A percentile compares a stretch with the other conserved stretches of the same genome.
Evolutionary conservation across 2,329 filamentous ascomycete species (phyloP).

Genomic region (Fusarium siculi): DNA sequence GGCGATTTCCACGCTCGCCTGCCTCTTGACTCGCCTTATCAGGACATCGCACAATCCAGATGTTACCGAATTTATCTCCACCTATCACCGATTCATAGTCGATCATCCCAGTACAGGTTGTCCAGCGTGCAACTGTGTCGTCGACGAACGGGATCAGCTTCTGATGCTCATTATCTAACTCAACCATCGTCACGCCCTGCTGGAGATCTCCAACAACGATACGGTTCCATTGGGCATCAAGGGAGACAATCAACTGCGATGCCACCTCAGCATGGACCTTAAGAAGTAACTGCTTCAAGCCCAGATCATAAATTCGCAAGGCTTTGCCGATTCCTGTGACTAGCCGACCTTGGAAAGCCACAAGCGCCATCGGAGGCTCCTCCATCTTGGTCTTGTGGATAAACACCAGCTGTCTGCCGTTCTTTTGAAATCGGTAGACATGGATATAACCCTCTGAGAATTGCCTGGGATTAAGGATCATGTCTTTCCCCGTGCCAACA

Average conservation of each 20-base stretch:
- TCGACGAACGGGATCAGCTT: conserved; percentile 93
- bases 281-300: conserved; percentile 89
- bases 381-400: conserved; percentile 97
- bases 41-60: conserved; percentile 91
- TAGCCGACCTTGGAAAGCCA: conserved; percentile 89
- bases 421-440: conserved; percentile 87
- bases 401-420: conserved; percentile 87
- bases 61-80: conserved; percentile 96
- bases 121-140: conserved; percentile 90
- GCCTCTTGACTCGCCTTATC: conserved; percentile 79
- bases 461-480: conserved; percentile 80
- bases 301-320: conserved; percentile 89
- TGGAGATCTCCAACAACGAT: conserved; percentile 93
- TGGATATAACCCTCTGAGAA: conserved; percentile 86
- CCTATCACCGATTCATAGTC: conserved; percentile 97
- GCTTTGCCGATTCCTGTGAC: conserved; percentile 84
- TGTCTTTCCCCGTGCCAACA: conserved; percentile 93
- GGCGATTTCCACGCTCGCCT: accelerated
- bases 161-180: conserved; percentile 92
- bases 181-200: conserved; percentile 89
- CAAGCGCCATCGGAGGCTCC: conserved; percentile 84
- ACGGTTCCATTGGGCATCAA: conserved; percentile 89
- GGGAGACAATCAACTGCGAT: conserved; percentile 81
- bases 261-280: conserved; percentile 86
- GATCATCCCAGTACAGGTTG: conserved; percentile 89